These are phyloP conservation scores for Penicillium sp. DNA, from an alignment of 2,329 filamentous ascomycete species.

Conservation along the genomic window DNA sequence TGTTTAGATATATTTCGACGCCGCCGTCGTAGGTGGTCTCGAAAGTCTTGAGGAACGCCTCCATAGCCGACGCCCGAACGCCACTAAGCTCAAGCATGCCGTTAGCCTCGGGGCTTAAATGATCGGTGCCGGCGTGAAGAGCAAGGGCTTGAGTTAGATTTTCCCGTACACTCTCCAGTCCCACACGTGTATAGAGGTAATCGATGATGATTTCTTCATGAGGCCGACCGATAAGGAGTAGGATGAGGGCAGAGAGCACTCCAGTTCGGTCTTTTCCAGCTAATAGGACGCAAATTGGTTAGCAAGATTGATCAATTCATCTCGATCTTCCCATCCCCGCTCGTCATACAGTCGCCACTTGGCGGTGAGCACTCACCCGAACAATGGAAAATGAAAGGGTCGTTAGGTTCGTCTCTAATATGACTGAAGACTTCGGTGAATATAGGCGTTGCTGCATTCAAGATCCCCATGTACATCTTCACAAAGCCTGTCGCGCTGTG, in stretches of 20 bases:
- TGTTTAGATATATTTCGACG: constrained; percentile 22
- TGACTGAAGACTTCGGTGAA: constrained; percentile 63
- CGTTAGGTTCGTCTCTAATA: constrained; percentile 48
- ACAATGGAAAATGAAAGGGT: constrained; percentile 68
- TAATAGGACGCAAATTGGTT: constrained; percentile 20
- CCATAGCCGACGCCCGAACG: constrained; percentile 25
- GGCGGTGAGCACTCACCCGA: constrained; percentile 22
- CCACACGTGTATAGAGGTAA: constrained; percentile 51
- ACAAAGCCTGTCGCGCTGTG: constrained; percentile 64
- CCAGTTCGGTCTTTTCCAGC: constrained; percentile 81
- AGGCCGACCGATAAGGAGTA: constrained; percentile 62
- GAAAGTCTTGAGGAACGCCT: constrained; percentile 24
- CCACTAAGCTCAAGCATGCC: constrained; percentile 28
- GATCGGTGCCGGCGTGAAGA: constrained; percentile 14
- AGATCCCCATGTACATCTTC: constrained; percentile 66
- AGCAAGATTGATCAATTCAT: neutral
- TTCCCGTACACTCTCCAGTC: constrained; percentile 25
- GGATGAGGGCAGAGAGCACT: constrained; percentile 66
- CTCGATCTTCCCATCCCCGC: neutral
- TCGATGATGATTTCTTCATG: constrained; percentile 62
- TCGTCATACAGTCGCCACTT: neutral
- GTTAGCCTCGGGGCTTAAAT: constrained; percentile 20
- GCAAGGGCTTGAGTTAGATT: constrained; percentile 19
- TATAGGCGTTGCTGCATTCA: constrained; percentile 61
- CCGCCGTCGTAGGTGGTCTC: constrained; percentile 22